phyloP scores from a whole-genome alignment of 768 basidiomycete species.

The Pleurotus ostreatus region DNA sequence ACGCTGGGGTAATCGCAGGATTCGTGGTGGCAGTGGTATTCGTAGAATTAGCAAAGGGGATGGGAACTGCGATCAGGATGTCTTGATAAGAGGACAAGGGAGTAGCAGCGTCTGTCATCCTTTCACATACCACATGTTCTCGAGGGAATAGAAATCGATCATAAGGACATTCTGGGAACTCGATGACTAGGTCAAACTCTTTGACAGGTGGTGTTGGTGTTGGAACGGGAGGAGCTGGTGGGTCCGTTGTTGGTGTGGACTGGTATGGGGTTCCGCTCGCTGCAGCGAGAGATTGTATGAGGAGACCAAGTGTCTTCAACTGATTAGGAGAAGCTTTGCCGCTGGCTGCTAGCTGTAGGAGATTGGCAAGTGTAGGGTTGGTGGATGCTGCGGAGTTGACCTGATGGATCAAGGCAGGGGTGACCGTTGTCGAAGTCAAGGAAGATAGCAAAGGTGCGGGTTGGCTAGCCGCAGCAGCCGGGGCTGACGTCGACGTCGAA shows the following conservation, averaged over 20 bases:
- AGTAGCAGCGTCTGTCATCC: constrained; percentile 21
- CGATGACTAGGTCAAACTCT: constrained; percentile 71
- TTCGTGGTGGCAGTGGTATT: constrained; percentile 5
- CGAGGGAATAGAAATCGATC: constrained; percentile 73
- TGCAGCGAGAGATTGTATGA: constrained; percentile 64
- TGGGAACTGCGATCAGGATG: constrained; percentile 37
- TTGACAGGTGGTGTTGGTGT: constrained; percentile 30
- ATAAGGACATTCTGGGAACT: constrained; percentile 58
- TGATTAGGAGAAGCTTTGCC: constrained; percentile 62
- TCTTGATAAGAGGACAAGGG: constrained; percentile 16
- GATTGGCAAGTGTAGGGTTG: constrained; percentile 64
- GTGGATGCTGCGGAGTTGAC: constrained; percentile 64
- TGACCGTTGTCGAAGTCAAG: constrained; percentile 42
- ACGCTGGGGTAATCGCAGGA: constrained; percentile 9
- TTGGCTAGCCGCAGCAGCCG: constrained; percentile 4
- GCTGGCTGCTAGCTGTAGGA: constrained; percentile 61
- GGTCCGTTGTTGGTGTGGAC: background rate
- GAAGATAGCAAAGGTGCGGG: constrained; percentile 33
- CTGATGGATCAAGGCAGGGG: constrained; percentile 54
- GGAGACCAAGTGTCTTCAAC: constrained; percentile 61
- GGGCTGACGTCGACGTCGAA: constrained; percentile 24
- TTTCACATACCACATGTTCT: constrained; percentile 48
- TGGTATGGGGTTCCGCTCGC: constrained; percentile 11
- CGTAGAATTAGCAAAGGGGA: constrained; percentile 37
- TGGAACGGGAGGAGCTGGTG: constrained; percentile 10